Evolutionary conservation across 1,284 basidiomycete species (phyloP), one percentile per base, ranked within the genome.

Genomic region (Apiotrichum gracile): DNA sequence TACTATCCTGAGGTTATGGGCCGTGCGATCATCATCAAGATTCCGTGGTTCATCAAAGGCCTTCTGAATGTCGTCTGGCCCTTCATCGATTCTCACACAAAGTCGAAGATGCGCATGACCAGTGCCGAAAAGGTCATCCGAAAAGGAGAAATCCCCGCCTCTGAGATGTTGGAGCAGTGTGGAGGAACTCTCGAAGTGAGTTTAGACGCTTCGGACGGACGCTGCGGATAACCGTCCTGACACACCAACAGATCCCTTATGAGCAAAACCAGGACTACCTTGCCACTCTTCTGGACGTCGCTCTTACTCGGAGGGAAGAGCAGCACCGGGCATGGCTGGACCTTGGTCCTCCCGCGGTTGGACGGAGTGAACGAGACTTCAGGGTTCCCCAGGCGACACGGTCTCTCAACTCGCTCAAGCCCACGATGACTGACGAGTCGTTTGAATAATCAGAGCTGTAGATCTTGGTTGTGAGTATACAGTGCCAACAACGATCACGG

Each of bases 31-130:
- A 65, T 74, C 41, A 59, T 63, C 33, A 57, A 68, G 44, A 60
- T 70, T 34, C 68, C 69, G 2, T 70, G 68, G 68, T 49, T 64
- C 10, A 60, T 71, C 47, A 61, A 61, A 45, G 50, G 57, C 14
- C 69, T 73, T 47, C 58, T 72, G 46, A 66, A 67, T 51, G 54
- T 70, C 41, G 61, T 72, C 58, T 69, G 69, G 66, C 68, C 68
- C 26, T 72, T 74, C 41, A 65, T 73, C 55, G 70, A 73, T 48
- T 57, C 68, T 1, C 46, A 54, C 16, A 69, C 68, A 4, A 65
- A 64, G 47, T 34, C 52, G 19, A 69, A 69, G 44, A 61, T 68
- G 41, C 52, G 47, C 16, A 62, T 68, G 25, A 56, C 44, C 24
- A 41, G 41, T 3, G 63, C 57, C 14, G 35, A 51, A 25, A 53